A percentile compares a stretch with the other conserved stretches of the same genome.
Conservation (phyloP, 345 rosid genomes). For the Eucalyptus polybractea region DNA sequence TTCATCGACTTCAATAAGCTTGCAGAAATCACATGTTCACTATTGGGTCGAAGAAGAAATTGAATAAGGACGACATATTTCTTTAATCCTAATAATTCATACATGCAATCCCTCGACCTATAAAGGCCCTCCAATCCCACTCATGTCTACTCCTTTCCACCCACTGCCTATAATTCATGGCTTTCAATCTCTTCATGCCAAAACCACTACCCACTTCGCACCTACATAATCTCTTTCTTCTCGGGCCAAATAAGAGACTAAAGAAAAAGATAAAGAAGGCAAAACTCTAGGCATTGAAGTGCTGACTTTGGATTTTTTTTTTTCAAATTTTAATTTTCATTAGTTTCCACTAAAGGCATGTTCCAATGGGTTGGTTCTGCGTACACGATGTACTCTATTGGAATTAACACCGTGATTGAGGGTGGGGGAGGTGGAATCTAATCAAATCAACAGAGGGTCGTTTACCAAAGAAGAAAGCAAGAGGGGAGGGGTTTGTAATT, state of each 20-base stretch:
- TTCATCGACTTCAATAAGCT: neutral
- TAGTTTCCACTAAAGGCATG: neutral
- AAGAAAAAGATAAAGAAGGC: neutral
- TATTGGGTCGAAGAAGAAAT: neutral
- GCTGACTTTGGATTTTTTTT: neutral
- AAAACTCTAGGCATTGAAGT: neutral
- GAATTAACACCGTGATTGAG: neutral
- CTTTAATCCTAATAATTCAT: neutral
- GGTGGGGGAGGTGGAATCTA: neutral
- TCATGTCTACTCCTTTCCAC: neutral
- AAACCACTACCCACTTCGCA: neutral
- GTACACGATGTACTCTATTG: neutral
- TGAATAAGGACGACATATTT: neutral
- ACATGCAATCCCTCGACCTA: neutral
- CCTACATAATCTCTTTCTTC: neutral
- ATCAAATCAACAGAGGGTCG: neutral
- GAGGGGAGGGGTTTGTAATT: neutral
- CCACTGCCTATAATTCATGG: neutral
- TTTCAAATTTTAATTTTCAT: neutral
- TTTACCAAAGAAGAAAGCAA: neutral
- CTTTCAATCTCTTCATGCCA: neutral
- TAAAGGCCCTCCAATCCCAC: neutral
- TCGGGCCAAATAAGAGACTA: neutral
- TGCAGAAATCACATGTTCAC: neutral
- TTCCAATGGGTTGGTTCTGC: neutral